Evolutionary conservation across 148 eudicot species (phyloP).

Genomic region (Diospyros lotus): DNA sequence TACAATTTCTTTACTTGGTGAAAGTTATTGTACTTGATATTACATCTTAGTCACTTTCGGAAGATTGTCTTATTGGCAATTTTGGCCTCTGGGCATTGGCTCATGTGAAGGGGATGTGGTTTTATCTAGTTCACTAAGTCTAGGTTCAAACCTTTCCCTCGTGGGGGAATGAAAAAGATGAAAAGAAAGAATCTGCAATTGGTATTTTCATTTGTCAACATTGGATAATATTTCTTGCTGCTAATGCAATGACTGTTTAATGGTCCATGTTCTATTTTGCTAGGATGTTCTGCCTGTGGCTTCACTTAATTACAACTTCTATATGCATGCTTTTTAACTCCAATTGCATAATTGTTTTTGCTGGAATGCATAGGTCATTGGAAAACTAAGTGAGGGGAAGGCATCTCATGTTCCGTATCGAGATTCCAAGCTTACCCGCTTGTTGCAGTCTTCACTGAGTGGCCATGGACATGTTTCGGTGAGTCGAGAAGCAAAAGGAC

Average conservation of each 20-base stretch:
- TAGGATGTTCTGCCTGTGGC: background rate
- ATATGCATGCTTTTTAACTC: background rate
- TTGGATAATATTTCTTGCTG: background rate
- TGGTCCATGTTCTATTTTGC: constrained; percentile 5
- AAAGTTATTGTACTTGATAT: background rate
- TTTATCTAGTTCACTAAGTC: background rate
- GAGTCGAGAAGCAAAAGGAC: constrained; percentile 23
- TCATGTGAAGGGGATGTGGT: constrained; percentile 1
- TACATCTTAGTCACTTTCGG: background rate
- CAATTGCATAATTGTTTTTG: constrained; percentile 12
- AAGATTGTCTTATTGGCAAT: background rate
- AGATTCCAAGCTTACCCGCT: constrained; percentile 97
- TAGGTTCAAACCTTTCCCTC: background rate
- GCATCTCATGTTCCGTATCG: constrained; percentile 94
- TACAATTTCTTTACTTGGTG: background rate
- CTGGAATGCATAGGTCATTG: constrained; percentile 68
- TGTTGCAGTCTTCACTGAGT: constrained; percentile 88
- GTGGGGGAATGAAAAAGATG: too few relatives aligned
- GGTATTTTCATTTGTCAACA: background rate
- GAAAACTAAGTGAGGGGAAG: constrained; percentile 97
- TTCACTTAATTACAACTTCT: background rate
- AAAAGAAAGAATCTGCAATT: too few relatives aligned
- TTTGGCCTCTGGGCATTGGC: constrained; percentile 3
- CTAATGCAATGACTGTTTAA: background rate
- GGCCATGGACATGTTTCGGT: constrained; percentile 99